Conservation (phyloP, 2,329 filamentous ascomycete genomes). For the Aspergillus latus region DNA sequence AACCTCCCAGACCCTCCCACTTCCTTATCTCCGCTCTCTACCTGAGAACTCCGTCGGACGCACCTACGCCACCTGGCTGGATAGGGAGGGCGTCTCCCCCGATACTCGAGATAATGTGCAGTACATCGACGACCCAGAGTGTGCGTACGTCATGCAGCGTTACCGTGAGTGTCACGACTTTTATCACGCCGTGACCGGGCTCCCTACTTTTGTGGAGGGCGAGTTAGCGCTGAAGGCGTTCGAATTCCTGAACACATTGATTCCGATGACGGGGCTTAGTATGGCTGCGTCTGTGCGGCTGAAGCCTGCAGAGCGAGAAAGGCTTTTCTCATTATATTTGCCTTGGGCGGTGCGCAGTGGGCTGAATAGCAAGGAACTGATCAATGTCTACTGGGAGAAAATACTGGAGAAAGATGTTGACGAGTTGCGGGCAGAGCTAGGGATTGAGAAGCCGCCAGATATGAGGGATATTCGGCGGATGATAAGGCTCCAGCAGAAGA, state of each 20-base stretch:
- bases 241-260: conserved; percentile 88
- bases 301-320: conserved; percentile 61
- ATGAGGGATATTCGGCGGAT: conserved; percentile 72
- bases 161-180: conserved; percentile 98
- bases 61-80: conserved; percentile 86
- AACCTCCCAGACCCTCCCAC: conserved; percentile 67
- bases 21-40: conserved; percentile 69
- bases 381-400: conserved; percentile 99
- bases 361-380: conserved; percentile 70
- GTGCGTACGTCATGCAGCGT: conserved; percentile 97
- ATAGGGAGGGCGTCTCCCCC: conserved; percentile 87
- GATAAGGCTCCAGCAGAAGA: conserved; percentile 68
- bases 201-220: conserved; percentile 90
- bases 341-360: conserved; percentile 93
- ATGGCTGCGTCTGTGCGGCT: conserved; percentile 68
- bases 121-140: conserved; percentile 93
- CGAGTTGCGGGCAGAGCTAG: conserved; percentile 70
- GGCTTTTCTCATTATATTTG: conserved; percentile 66
- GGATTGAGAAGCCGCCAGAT: conserved; percentile 87
- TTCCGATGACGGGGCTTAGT: conserved; percentile 93
- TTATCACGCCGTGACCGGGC: conserved; percentile 88
- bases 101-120: conserved; percentile 80
- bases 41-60: conserved; percentile 73
- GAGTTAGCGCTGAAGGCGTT: conserved; percentile 98
- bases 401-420: conserved; percentile 79